phyloP scores from a whole-genome alignment of 2,329 filamentous ascomycete species.

The Aspergillus sp. region DNA sequence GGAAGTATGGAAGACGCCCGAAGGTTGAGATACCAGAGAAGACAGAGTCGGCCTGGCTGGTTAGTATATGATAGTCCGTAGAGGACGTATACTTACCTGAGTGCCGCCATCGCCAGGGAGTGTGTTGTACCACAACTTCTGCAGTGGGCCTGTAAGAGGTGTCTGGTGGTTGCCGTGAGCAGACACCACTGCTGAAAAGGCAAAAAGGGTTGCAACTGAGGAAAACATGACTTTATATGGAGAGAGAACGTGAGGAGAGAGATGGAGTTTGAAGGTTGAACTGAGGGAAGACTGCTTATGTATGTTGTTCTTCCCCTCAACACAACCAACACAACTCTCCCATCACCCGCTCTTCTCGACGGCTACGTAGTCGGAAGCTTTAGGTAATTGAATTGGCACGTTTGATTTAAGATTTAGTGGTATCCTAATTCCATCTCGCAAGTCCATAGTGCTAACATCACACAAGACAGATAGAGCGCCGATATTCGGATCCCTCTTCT shows the following conservation, averaged over 20 bases:
- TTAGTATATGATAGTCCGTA: background rate
- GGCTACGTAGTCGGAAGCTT: background rate
- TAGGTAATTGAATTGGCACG: background rate
- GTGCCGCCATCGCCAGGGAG: slow-evolving; percentile 81
- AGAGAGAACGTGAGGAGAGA: background rate
- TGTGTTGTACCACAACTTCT: slow-evolving; percentile 78
- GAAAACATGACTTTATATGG: slow-evolving; percentile 20
- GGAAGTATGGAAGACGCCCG: slow-evolving; percentile 73
- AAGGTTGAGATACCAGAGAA: slow-evolving; percentile 89
- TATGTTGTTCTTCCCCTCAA: background rate
- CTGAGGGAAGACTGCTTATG: slow-evolving; percentile 1
- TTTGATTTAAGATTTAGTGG: background rate
- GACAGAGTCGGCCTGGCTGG: slow-evolving; percentile 73
- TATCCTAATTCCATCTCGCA: background rate
- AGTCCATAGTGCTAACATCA: background rate
- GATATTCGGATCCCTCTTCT: background rate
- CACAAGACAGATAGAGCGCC: background rate
- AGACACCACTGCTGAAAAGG: slow-evolving; percentile 51
- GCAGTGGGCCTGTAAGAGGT: slow-evolving; percentile 66
- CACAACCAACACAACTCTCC: no score
- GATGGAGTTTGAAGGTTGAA: background rate
- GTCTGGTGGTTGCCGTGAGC: slow-evolving; percentile 65
- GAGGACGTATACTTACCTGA: slow-evolving; percentile 56
- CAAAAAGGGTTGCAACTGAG: slow-evolving; percentile 20
- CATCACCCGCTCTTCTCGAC: background rate